Conservation (phyloP, 176 grass and related monocot genomes). For the Chrysopogon serrulatus region DNA sequence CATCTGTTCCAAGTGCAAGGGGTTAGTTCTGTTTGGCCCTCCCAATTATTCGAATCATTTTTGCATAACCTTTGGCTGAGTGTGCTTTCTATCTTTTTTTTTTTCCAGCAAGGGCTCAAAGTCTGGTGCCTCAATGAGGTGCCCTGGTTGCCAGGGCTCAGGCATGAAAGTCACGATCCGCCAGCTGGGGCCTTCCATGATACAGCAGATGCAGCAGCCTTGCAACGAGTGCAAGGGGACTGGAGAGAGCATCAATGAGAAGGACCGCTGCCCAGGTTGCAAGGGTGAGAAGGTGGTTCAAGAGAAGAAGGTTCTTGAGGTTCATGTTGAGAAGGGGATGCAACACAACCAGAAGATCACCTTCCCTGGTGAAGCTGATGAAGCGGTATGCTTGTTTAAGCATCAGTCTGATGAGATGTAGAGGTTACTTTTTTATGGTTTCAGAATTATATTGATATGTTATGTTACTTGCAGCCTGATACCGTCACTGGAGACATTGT, state of each 20-base stretch:
- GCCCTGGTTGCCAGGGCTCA: constrained; percentile 87
- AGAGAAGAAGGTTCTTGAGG: constrained; percentile 98
- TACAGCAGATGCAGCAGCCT: constrained; percentile 95
- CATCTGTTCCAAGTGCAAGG: constrained; percentile 91
- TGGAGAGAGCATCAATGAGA: constrained; percentile 88
- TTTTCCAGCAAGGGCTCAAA: constrained; percentile 88
- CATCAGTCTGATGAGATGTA: background rate
- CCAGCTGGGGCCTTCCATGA: constrained; percentile 93
- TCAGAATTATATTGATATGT: constrained; percentile 11
- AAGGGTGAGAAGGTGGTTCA: constrained; percentile 93
- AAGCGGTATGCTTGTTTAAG: constrained; percentile 59
- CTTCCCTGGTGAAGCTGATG: constrained; percentile 97
- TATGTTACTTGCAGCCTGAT: constrained; percentile 67
- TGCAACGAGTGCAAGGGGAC: constrained; percentile 98
- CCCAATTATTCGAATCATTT: background rate
- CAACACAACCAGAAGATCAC: constrained; percentile 91
- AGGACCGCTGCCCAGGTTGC: constrained; percentile 84
- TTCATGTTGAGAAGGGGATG: constrained; percentile 96
- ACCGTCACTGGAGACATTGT: constrained; percentile 93
- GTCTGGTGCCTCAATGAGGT: constrained; percentile 91
- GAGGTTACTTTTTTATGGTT: background rate
- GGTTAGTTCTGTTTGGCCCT: constrained; percentile 31
- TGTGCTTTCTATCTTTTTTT: background rate
- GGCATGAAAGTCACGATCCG: constrained; percentile 96
- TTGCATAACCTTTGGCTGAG: background rate